phyloP scores from a whole-genome alignment of 2,329 filamentous ascomycete genomes.

The Phialophora chinensis region DNA sequence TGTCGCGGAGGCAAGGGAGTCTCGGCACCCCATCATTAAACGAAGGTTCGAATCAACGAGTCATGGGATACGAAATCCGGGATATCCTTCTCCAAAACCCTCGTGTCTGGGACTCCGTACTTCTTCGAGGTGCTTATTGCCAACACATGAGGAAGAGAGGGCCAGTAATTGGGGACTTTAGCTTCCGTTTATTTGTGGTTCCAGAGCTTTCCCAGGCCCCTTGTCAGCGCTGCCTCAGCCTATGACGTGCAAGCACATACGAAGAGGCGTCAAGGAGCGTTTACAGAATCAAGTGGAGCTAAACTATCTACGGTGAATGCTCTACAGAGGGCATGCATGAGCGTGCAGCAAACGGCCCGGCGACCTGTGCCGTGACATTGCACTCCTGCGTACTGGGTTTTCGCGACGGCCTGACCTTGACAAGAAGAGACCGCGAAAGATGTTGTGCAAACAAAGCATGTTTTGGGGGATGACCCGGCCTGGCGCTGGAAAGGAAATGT shows the following conservation, averaged over 20 bases:
- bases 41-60: neutral
- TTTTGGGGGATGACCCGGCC: neutral
- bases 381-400: neutral
- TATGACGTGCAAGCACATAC: constrained; percentile 19
- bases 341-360: neutral
- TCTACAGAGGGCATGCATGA: neutral
- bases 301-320: constrained; percentile 17
- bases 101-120: neutral
- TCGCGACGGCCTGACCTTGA: neutral
- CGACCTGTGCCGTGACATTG: neutral
- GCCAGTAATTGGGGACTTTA: neutral
- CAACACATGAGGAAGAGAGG: neutral
- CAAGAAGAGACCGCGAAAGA: neutral
- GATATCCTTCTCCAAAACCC: neutral
- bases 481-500: neutral
- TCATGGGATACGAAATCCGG: constrained; percentile 6
- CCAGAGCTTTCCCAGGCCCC: constrained; percentile 1
- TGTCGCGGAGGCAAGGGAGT: neutral
- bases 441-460: neutral
- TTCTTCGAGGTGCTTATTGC: neutral
- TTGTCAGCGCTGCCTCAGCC: constrained; percentile 10
- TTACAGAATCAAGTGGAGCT: constrained; percentile 4
- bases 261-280: constrained; percentile 12
- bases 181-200: constrained; percentile 6
- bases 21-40: neutral